Evolutionary conservation across 805 yeast genomes (phyloP).

Genomic region (Kodamaea kakaduensis): DNA sequence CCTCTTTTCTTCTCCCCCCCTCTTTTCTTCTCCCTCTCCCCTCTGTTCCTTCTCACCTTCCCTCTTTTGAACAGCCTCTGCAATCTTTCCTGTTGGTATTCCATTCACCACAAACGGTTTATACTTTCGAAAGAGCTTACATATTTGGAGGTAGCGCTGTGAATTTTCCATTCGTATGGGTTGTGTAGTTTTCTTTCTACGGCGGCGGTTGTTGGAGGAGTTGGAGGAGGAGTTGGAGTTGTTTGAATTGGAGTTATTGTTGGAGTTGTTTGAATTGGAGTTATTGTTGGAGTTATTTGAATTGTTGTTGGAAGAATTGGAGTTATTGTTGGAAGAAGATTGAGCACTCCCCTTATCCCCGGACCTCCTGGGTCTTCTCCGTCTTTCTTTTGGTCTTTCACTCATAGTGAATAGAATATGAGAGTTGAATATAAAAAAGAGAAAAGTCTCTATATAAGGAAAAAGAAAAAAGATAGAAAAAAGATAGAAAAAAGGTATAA

Average conservation of each 20-base stretch:
- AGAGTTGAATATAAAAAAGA: too few relatives aligned
- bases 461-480: too few relatives aligned
- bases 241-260: neutral
- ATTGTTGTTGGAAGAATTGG: neutral
- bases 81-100: conserved; percentile 14
- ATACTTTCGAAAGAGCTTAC: conserved; percentile 27
- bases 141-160: conserved; percentile 19
- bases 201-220: too few relatives aligned
- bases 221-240: too few relatives aligned
- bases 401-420: too few relatives aligned
- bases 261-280: neutral
- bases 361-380: too few relatives aligned
- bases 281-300: conserved; percentile 3
- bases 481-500: too few relatives aligned
- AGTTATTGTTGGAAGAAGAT: too few relatives aligned
- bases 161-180: conserved; percentile 5
- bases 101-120: conserved; percentile 39
- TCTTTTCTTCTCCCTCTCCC: too few relatives aligned
- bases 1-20: neutral
- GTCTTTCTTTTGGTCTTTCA: too few relatives aligned
- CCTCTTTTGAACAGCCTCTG: conserved; percentile 4
- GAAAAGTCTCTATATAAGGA: too few relatives aligned
- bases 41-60: neutral
- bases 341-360: too few relatives aligned
- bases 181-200: conserved; percentile 2